Evolutionary conservation across 2,329 filamentous ascomycete species (phyloP).

Genomic region (Botrytis byssoidea): DNA sequence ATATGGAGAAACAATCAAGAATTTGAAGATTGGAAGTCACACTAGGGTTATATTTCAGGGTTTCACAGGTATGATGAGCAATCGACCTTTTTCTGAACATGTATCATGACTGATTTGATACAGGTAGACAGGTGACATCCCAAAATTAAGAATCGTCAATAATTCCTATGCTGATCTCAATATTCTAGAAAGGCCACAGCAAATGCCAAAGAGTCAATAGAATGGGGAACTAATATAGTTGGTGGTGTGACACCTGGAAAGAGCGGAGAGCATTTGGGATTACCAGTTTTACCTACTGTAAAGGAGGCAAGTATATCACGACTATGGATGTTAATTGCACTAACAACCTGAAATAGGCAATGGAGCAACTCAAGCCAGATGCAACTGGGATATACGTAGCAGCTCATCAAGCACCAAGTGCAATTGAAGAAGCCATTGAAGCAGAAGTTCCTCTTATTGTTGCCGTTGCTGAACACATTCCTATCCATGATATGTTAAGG

Average conservation of each 20-base stretch:
- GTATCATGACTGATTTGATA: conserved; percentile 8
- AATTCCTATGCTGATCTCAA: background rate
- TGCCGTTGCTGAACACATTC: conserved; percentile 73
- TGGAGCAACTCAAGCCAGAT: conserved; percentile 69
- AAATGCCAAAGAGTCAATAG: conserved; percentile 73
- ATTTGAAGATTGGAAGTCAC: conserved; percentile 64
- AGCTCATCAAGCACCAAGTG: conserved; percentile 67
- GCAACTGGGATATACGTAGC: conserved; percentile 79
- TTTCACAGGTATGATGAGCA: conserved; percentile 55
- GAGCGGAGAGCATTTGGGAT: conserved; percentile 67
- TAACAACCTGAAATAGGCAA: conserved; percentile 49
- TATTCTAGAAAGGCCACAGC: conserved; percentile 58
- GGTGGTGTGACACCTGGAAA: conserved; percentile 73
- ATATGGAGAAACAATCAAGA: conserved; percentile 57
- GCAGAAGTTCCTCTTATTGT: conserved; percentile 74
- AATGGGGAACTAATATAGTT: conserved; percentile 77
- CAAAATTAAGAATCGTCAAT: conserved; percentile 23
- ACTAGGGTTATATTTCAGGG: conserved; percentile 70
- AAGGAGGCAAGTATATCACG: conserved; percentile 46
- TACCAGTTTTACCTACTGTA: conserved; percentile 70
- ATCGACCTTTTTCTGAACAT: background rate
- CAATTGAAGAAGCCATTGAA: conserved; percentile 78
- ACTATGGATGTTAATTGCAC: background rate
- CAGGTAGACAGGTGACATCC: conserved; percentile 35
- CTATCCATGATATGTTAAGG: conserved; percentile 68